Base-by-base conservation (phyloP, 163 green algal genomes). In the Coccomyxa subellipsoidea region DNA sequence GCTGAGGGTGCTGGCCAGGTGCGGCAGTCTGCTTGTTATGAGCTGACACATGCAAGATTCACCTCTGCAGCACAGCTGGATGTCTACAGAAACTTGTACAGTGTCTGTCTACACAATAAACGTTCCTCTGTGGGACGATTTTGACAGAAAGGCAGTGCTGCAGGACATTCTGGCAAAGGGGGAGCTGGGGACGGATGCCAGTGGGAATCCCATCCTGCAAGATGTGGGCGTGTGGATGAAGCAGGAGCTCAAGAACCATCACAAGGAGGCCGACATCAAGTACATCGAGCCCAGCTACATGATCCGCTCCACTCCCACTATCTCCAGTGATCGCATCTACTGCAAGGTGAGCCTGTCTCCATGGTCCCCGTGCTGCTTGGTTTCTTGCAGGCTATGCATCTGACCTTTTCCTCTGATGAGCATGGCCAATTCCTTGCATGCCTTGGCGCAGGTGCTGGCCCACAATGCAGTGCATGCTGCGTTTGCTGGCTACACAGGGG, bases 241-340 rank as follows among this genome's bases (percentile, higher is more conserved):
- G 54, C 69, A 84, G 31, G 81, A 94, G 85, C 86, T 98, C 77
- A 96, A 97, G 82, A 82, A 79, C 27, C 86, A 93, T 85, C 93
- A 97, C 82, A 94, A 84, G 69, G 88, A 94, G 47, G 89, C 88
- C 0, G 92, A 95, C 84, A 90, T 97, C 77, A 95, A 94, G 85
- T 97, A 96, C 89, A 97, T 97, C 78, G 95, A 98, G 87, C 96
- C 95, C 25, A 95, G 92, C 12, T 98, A 97, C 92, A 96, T 99
- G 88, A 98, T 98, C 76, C 80, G 92, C 18, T 91, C 94, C 66
- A 95, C 96, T 78, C 90, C 93, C 32, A 94, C 94, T 53, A 97
- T 94, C 78, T 92, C 91, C 31, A 93, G 90, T 69, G 96, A 99
- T 90, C 90, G 92, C 71, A 97, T 99, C 86, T 97, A 98, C 87